Percentiles rank a stretch among this genome's conserved stretches.
phyloP scores from a whole-genome alignment of 306 rosid genomes.

The Quercus aquifolioides region DNA sequence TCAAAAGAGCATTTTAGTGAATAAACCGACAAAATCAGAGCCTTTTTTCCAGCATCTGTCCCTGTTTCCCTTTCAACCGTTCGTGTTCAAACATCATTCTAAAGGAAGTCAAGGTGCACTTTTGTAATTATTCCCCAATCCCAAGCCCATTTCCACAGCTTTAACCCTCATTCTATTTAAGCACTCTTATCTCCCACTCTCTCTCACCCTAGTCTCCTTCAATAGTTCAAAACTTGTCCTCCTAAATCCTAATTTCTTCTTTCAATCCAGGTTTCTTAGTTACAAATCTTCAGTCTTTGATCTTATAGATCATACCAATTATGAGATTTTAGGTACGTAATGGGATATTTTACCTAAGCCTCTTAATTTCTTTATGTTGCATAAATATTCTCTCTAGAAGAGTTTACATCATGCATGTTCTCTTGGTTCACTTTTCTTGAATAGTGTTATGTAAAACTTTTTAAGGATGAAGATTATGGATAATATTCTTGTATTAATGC shows the following conservation, averaged over 20 bases:
- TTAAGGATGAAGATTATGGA: no score
- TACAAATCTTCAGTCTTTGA: slow-evolving; percentile 15
- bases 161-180: slow-evolving; percentile 50
- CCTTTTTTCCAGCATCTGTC: slow-evolving; percentile 72
- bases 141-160: slow-evolving; percentile 25
- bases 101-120: slow-evolving; percentile 54
- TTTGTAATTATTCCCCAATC: slow-evolving; percentile 48
- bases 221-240: slow-evolving; percentile 20
- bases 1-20: slow-evolving; percentile 55
- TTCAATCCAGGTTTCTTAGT: slow-evolving; percentile 13
- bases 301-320: slow-evolving; percentile 18
- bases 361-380: neutral
- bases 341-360: slow-evolving; percentile 22
- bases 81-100: slow-evolving; percentile 52
- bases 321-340: slow-evolving; percentile 45
- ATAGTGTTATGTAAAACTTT: no score
- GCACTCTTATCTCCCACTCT: slow-evolving; percentile 31
- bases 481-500: no score
- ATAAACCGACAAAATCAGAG: slow-evolving; percentile 83
- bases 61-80: slow-evolving; percentile 62
- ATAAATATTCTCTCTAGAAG: neutral
- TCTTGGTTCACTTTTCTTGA: neutral
- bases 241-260: slow-evolving; percentile 9
- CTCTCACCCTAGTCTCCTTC: slow-evolving; percentile 33
- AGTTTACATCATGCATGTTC: neutral